Base-by-base conservation (phyloP, 495 filamentous ascomycete species). In the Astrothelium subdiscretum region DNA sequence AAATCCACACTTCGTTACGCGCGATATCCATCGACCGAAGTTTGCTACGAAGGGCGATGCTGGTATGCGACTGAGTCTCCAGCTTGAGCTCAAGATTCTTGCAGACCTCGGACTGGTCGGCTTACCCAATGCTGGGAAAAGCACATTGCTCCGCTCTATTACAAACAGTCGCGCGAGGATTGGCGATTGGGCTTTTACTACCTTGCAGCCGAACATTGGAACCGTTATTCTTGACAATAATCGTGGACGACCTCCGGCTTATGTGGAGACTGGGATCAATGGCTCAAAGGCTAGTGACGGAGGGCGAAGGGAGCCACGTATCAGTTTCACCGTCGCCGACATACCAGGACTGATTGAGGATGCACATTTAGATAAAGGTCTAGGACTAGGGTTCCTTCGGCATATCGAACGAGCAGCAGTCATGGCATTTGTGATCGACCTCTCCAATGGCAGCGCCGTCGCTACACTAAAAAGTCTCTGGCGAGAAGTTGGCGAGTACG, bases 161-260 rank as follows among this genome's bases (percentile, higher is more conserved):
- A 95, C 83, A 66, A 86, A 88, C 66, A 91, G 89, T 73, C 84
- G 89, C 52, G 87, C 95, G 1, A 84, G 95, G 18, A 86, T 98
- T 31, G 94, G 94, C 26, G 83, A 90, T 69, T 98, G 94, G 94
- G 94, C 90, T 22, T 98, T 98, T 70, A 98, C 94, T 4, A 98
- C 94, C 0, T 79, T 98, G 5, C 86, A 89, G 44, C 94, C 94
- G 0, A 96, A 91, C 68, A 92, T 98, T 62, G 94, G 94, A 40
- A 98, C 95, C 0, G 90, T 97, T 15, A 87, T 97, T 5, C 79
- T 97, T 31, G 94, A 97, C 68, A 79, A 92, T 65, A 78, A 88
- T 71, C 84, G 81, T 58, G 90, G 94, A 3, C 80, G 89, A 1
- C 80, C 87, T 1, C 48, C 48, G 12, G 48, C 48, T 15, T 54